Evolutionary conservation across 805 yeast species (phyloP), one percentile per base, ranked within the genome.

Genomic region (Lachancea quebecensis): DNA sequence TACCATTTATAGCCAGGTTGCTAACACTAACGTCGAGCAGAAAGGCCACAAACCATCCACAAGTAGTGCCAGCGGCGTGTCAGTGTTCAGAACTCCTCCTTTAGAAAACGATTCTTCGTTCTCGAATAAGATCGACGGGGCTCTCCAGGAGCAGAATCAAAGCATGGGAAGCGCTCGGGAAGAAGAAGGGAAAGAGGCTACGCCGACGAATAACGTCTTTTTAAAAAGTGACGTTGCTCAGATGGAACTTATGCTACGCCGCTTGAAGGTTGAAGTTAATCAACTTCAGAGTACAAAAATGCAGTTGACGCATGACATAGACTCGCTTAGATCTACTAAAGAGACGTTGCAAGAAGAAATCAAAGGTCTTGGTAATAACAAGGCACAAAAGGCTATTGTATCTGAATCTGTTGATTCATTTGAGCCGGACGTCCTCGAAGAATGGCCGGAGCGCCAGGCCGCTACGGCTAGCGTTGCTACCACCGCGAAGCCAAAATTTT

Each of bases 241-340:
- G n/a, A 48, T 60, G 46, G 66, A 66, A 49, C 45, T 74, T 50
- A 56, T 65, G 18, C 50, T 75, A 43, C 66, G 72, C 42, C 56
- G 64, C n/a, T 44, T 75, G 46, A 73, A 69, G 42, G 53, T 61
- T 32, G 74, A 71, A 48, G 53, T 80, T 10, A 57, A 63, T 12
- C 62, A 61, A 35, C 70, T 74, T 49, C 68, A 70, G 32, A 58
- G 69, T 1, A 64, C 69, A 1, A 78, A 74, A 50, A 69, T 72
- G 2, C 60, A 60, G 5, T 51, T 82, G 31, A 46, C 67, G 16
- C 68, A 65, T 36, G 88, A 83, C 34, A 70, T 84, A 11, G 73
- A 70, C 39, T 72, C 66, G 15, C 65, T 88, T 50, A 71, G 65
- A 28, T 48, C 54, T 0, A 73, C 74, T 39, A 81, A 75, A 62